These are phyloP conservation scores for Spergularia azorica DNA, from an alignment of 179 eudicot species.

Conservation along the genomic window DNA sequence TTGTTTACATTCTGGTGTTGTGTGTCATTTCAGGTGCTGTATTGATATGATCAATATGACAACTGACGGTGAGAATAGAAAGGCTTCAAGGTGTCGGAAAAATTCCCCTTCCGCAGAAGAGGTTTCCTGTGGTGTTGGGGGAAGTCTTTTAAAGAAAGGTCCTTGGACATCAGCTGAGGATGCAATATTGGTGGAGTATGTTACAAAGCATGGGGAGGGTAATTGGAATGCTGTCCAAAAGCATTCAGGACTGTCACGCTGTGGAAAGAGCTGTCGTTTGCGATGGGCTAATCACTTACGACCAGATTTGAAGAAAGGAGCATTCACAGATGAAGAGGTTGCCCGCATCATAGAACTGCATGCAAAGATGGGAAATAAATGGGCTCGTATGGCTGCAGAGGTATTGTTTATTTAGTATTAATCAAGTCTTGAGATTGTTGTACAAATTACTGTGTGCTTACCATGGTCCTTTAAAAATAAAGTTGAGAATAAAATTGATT, in stretches of 20 bases:
- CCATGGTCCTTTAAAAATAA: not conserved
- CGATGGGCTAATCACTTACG: slow-evolving; percentile 60
- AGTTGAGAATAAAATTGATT: not conserved
- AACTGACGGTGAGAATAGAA: slow-evolving; percentile 36
- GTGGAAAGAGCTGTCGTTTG: slow-evolving; percentile 57
- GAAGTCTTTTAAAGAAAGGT: slow-evolving; percentile 43
- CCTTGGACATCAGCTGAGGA: slow-evolving; percentile 56
- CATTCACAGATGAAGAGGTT: slow-evolving; percentile 49
- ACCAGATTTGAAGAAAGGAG: slow-evolving; percentile 52
- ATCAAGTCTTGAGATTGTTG: not conserved
- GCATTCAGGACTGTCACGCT: slow-evolving; percentile 49
- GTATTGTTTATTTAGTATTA: slow-evolving; percentile 22
- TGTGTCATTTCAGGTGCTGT: slow-evolving; percentile 27
- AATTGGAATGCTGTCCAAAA: slow-evolving; percentile 58
- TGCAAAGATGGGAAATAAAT: slow-evolving; percentile 53
- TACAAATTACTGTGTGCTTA: not conserved
- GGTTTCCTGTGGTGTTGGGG: slow-evolving; percentile 35
- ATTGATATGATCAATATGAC: slow-evolving; percentile 40
- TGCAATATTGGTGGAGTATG: slow-evolving; percentile 44
- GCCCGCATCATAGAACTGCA: slow-evolving; percentile 45
- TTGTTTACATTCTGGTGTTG: slow-evolving; percentile 16
- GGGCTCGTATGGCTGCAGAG: slow-evolving; percentile 63
- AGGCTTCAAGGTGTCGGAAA: slow-evolving; percentile 38
- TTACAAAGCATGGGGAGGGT: slow-evolving; percentile 48
- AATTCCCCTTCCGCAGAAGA: slow-evolving; percentile 39